Base-by-base conservation (phyloP, 192 early-diverging fungal species). In the Physocladia obscura region DNA sequence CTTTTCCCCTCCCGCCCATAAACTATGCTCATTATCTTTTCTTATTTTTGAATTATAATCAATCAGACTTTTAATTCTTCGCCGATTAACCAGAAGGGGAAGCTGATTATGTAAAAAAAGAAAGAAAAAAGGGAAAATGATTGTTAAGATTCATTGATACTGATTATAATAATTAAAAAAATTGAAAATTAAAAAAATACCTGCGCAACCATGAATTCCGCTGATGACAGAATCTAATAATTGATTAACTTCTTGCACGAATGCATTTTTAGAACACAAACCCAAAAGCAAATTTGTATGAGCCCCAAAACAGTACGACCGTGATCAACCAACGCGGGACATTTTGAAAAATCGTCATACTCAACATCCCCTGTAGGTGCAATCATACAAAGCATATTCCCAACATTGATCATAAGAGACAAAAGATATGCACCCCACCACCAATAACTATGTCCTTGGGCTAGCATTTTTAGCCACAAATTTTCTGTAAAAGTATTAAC, bases 301-400 rank as follows among this genome's bases (percentile, higher is more conserved):
- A 75, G 34, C n/a, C 75, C 75, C 24, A 76, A 37, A 60, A 76
- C 32, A n/a, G 56, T 64, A 27, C 75, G 49, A 6, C 63, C 55
- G 1, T 51, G 50, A 36, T 76, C 63, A 1, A 76, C 57, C 27
- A 69, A 44, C 27, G 62, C 5, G 32, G 62, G 67, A 49, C 72
- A 76, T 35, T 63, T 72, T 19, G 71, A 67, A 70, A 75, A 74
- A 35, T 75, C 59, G 47, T 74, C 62, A 32, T 59, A 48, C 49
- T 69, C 74, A 11, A 61, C 52, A 40, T 76, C 65, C 3, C 61
- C 70, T 6, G 70, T 72, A 36, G 70, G 70, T 19, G 70, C 71
- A 8, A 74, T 37, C 67, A 77, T 75, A 60, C 76, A 77, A 22
- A 62, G 26, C 67, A 77, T 61, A 35, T 77, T 77, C 26, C 52